phyloP scores from a whole-genome alignment of 2,329 filamentous ascomycete genomes.

The Phyllosticta citrichinensis region DNA sequence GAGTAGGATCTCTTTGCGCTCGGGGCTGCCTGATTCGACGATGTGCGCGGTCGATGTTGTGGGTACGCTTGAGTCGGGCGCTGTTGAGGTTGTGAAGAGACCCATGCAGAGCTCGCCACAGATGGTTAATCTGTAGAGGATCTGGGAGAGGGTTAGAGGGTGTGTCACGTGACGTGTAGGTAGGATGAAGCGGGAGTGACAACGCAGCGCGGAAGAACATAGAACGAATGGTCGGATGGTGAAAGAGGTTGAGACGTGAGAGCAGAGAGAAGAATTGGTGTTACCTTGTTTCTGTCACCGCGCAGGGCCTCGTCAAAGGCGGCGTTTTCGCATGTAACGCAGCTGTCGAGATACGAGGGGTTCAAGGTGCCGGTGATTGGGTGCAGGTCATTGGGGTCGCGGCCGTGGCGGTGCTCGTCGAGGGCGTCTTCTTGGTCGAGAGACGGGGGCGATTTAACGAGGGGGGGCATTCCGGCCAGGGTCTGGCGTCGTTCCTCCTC shows the following conservation, averaged over 20 bases:
- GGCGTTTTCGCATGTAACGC: slow-evolving; percentile 47
- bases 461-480: slow-evolving; percentile 26
- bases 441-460: slow-evolving; percentile 20
- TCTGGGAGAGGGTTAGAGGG: slow-evolving; percentile 36
- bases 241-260: not conserved
- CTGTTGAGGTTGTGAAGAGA: slow-evolving; percentile 57
- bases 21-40: slow-evolving; percentile 50
- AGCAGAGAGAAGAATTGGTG: not conserved
- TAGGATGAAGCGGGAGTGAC: not conserved
- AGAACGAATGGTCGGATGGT: not conserved
- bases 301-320: slow-evolving; percentile 50
- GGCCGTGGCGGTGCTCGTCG: slow-evolving; percentile 13
- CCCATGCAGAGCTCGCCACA: slow-evolving; percentile 72
- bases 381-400: slow-evolving; percentile 48
- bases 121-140: slow-evolving; percentile 63
- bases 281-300: slow-evolving; percentile 50
- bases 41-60: slow-evolving; percentile 46
- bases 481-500: slow-evolving; percentile 22
- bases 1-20: slow-evolving; percentile 55
- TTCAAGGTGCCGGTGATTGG: slow-evolving; percentile 67
- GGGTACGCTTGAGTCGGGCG: slow-evolving; percentile 35
- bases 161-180: not conserved
- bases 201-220: not conserved
- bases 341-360: slow-evolving; percentile 53
- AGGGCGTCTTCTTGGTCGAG: slow-evolving; percentile 7